Base-by-base conservation (phyloP, 345 rosid genomes). In the Orychophragmus violaceus region DNA sequence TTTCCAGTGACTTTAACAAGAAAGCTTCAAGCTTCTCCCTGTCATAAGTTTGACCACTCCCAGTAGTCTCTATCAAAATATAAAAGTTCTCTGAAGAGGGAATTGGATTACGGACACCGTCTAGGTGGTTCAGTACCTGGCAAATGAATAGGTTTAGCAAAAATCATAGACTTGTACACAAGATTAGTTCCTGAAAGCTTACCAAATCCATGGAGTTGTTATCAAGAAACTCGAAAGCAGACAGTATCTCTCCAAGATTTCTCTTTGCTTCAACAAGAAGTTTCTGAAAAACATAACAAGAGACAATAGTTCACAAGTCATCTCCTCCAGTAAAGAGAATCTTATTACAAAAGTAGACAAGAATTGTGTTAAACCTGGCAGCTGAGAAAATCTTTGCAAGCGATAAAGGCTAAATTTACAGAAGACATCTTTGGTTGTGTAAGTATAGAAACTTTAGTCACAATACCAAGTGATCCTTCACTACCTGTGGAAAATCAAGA, bases 11-110 rank as follows among this genome's bases (percentile, higher is more conserved):
- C 53, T 74, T 63, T 66, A 90, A 78, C 45, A 94, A 74, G 76
- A 94, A 94, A 39, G 88, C 90, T 82, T 94, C 99, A 63, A 94
- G 91, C 73, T 87, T 94, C 81, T 87, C 96, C 74, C 97, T 85
- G 82, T 83, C 89, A 66, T 37, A 74, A 69, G 85, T 73, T 76
- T 88, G 96, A 69, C 83, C 78, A 54, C 87, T 88, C 72, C 98
- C 97, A 0, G 88, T 88, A 41, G 89, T 90, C 83, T 90, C 99
- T 51, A 94, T 88, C 79, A 94, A 72, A 70, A 94, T 80, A 62
- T 90, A 94, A 65, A 94, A 94, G 46, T 87, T 84, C 82, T 90
- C 88, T 37, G 66, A 42, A 45, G 89, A 69, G 44, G 95, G 70
- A 71, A 94, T 70, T 22, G 97, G 97, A 82, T 90, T 85, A 70